Evolutionary conservation across 1,139 yeast genomes (phyloP).

Genomic region (Nakaseomyces kungkrabaensis): DNA sequence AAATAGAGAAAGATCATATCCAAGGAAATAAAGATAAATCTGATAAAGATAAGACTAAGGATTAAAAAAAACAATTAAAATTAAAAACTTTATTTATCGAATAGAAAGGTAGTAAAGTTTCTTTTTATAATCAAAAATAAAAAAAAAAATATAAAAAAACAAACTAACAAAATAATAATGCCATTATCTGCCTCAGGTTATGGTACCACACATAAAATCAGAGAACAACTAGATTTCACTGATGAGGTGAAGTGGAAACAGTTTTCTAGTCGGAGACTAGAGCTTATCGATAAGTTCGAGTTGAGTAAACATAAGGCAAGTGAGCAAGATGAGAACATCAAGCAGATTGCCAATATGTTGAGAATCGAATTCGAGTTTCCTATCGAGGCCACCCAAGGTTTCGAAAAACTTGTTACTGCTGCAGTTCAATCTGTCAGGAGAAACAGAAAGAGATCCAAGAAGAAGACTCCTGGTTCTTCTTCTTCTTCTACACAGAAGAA

Average conservation of each 20-base stretch:
- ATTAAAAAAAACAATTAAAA: no score
- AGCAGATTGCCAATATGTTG: constrained; percentile 63
- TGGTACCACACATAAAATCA: constrained; percentile 73
- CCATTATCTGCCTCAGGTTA: constrained; percentile 11
- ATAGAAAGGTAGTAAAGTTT: no score
- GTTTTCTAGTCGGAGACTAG: constrained; percentile 79
- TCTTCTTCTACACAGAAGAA: not conserved
- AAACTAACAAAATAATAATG: not conserved
- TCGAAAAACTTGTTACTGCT: constrained; percentile 82
- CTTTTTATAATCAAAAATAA: no score
- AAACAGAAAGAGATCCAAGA: constrained; percentile 48
- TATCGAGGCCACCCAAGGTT: constrained; percentile 49
- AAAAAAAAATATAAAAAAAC: no score
- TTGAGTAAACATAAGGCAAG: constrained; percentile 76
- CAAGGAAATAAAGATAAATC: no score
- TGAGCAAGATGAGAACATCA: constrained; percentile 79
- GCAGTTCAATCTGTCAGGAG: constrained; percentile 78
- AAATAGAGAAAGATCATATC: no score
- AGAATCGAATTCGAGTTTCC: constrained; percentile 70
- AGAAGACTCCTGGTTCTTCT: constrained; percentile 8
- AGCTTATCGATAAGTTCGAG: constrained; percentile 72
- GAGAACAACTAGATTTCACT: constrained; percentile 60
- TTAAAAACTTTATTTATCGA: no score
- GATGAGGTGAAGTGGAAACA: constrained; percentile 84
- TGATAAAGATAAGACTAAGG: no score